phyloP scores from a whole-genome alignment of 495 filamentous ascomycete species.

The Annulohypoxylon nitens region DNA sequence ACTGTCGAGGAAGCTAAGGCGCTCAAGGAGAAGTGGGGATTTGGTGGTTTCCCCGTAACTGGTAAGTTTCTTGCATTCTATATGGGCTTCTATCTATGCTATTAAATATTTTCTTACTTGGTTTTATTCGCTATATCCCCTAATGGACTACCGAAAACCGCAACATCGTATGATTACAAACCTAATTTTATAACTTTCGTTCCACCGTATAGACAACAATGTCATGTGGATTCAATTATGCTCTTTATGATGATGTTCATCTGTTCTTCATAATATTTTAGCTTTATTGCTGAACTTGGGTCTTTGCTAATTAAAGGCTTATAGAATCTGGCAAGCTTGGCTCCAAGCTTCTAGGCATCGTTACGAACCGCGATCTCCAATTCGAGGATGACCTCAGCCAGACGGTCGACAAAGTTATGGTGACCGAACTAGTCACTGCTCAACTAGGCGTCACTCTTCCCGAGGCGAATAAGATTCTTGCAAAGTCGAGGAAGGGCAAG shows the following conservation, averaged over 20 bases:
- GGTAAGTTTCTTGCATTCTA: constrained; percentile 71
- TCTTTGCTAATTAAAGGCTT: constrained; percentile 27
- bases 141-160: not conserved
- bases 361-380: constrained; percentile 97
- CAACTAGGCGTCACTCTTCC: constrained; percentile 83
- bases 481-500: constrained; percentile 98
- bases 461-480: constrained; percentile 93
- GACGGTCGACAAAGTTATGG: constrained; percentile 92
- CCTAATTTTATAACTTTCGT: constrained; percentile 97
- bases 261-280: constrained; percentile 52
- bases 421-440: constrained; percentile 93
- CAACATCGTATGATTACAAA: constrained; percentile 77
- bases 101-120: constrained; percentile 18
- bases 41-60: constrained; percentile 98
- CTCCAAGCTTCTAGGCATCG: constrained; percentile 95
- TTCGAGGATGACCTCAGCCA: constrained; percentile 82
- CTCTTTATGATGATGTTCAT: constrained; percentile 58
- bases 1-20: constrained; percentile 93
- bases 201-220: constrained; percentile 94
- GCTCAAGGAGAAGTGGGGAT: constrained; percentile 97
- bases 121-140: not conserved
- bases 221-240: constrained; percentile 81
- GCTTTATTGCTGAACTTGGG: constrained; percentile 7
- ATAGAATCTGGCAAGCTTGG: constrained; percentile 91
- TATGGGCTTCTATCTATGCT: constrained; percentile 21